A percentile compares a stretch with the other conserved stretches of the same genome.
Evolutionary conservation across 2,329 filamentous ascomycete genomes (phyloP).

Genomic region (Pseudogymnoascus sp.): DNA sequence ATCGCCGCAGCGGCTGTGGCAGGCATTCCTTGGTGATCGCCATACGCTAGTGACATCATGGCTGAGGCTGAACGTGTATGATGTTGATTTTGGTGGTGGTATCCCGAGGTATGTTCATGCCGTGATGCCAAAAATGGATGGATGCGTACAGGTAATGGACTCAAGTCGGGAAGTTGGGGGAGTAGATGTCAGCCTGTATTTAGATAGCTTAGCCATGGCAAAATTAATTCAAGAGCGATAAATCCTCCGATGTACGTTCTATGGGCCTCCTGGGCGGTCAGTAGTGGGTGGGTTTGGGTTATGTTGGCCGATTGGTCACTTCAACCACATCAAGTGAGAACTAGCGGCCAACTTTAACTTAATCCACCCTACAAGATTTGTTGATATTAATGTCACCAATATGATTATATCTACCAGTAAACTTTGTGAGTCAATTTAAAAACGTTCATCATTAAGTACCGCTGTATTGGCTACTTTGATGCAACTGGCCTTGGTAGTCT

Average conservation of each 20-base stretch:
- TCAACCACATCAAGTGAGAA: neutral
- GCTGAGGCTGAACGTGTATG: conserved; percentile 32
- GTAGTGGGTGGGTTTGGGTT: neutral
- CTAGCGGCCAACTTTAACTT: neutral
- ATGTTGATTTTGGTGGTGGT: conserved; percentile 34
- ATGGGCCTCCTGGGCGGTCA: neutral
- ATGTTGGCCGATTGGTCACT: neutral
- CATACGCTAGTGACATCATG: conserved; percentile 40
- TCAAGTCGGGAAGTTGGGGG: conserved; percentile 17
- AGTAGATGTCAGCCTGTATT: conserved; percentile 31
- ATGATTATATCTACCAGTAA: neutral
- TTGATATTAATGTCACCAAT: neutral
- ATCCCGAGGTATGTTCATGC: conserved; percentile 32
- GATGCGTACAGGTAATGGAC: conserved; percentile 37
- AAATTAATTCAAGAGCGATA: conserved; percentile 17
- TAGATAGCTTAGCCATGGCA: conserved; percentile 27
- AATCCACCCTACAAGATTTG: neutral
- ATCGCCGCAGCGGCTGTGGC: conserved; percentile 42
- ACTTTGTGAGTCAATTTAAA: neutral
- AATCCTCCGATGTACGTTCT: neutral
- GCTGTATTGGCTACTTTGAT: neutral
- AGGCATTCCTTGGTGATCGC: conserved; percentile 36
- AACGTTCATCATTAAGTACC: neutral
- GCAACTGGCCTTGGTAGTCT: neutral
- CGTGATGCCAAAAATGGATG: conserved; percentile 37